These are phyloP conservation scores for Lanmaoa pseudosensibilis DNA, from an alignment of 768 basidiomycete species.

Conservation along the genomic window DNA sequence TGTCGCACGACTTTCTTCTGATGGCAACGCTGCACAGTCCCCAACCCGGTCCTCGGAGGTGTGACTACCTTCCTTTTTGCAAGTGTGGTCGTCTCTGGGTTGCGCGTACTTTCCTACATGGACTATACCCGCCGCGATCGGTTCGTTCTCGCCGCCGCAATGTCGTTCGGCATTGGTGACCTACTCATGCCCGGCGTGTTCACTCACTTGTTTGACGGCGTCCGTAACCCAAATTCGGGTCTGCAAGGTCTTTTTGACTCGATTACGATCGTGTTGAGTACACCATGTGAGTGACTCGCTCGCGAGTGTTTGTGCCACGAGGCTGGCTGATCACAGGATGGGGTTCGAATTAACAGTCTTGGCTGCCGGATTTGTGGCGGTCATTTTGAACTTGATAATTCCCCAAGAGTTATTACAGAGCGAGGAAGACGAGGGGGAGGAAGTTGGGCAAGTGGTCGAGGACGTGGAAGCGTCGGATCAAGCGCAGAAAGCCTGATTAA, in stretches of 20 bases:
- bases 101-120: constrained; percentile 64
- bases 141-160: constrained; percentile 67
- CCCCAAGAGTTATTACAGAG: constrained; percentile 37
- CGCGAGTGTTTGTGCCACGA: neutral
- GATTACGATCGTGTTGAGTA: constrained; percentile 77
- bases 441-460: constrained; percentile 18
- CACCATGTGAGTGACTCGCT: constrained; percentile 61
- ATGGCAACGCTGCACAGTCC: constrained; percentile 42
- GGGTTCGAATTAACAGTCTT: constrained; percentile 41
- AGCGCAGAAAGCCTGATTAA: neutral
- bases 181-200: constrained; percentile 65
- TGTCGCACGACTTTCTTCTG: neutral
- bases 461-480: constrained; percentile 26
- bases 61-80: constrained; percentile 89
- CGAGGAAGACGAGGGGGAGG: constrained; percentile 19
- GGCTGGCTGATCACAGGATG: neutral
- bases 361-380: constrained; percentile 56
- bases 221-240: constrained; percentile 50
- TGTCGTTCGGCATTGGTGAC: constrained; percentile 71
- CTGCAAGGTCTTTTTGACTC: constrained; percentile 71
- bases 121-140: constrained; percentile 63
- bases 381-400: constrained; percentile 56
- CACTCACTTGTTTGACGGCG: constrained; percentile 67
- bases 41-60: constrained; percentile 78
- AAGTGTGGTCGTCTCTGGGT: constrained; percentile 66